Percentiles rank a stretch among this genome's conserved stretches.
These are phyloP conservation scores for Priceomyces castillae DNA, from an alignment of 805 yeast species.

Conservation along the genomic window DNA sequence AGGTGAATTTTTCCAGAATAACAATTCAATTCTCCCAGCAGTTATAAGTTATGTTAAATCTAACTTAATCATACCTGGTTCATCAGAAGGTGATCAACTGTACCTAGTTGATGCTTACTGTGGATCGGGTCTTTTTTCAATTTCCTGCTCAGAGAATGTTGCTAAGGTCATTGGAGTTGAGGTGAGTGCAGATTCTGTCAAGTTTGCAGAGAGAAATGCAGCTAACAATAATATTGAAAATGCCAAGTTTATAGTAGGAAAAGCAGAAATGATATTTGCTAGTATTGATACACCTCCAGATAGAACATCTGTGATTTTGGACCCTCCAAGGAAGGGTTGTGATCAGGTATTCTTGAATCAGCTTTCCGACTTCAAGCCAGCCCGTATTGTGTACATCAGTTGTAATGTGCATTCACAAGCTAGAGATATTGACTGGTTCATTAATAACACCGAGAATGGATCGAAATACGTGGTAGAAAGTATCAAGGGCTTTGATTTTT, in stretches of 20 bases:
- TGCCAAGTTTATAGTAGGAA: conserved; percentile 83
- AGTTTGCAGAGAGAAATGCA: conserved; percentile 83
- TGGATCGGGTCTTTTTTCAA: conserved; percentile 91
- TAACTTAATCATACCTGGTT: conserved; percentile 46
- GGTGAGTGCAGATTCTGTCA: conserved; percentile 85
- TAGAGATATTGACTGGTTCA: conserved; percentile 81
- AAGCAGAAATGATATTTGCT: conserved; percentile 86
- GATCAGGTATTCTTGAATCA: conserved; percentile 85
- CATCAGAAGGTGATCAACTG: conserved; percentile 27
- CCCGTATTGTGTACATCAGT: conserved; percentile 87
- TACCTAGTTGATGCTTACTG: conserved; percentile 93
- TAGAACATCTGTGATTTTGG: conserved; percentile 85
- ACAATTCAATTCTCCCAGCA: conserved; percentile 81
- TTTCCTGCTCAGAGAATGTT: conserved; percentile 80
- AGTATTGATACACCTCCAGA: conserved; percentile 71
- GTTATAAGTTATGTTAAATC: conserved; percentile 80
- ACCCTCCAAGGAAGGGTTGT: conserved; percentile 98
- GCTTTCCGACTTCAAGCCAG: conserved; percentile 78
- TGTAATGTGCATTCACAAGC: conserved; percentile 99
- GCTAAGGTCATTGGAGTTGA: conserved; percentile 89
- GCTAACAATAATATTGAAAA: conserved; percentile 69
- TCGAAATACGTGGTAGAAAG: conserved; percentile 68
- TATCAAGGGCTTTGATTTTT: conserved; percentile 92
- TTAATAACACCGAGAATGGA: conserved; percentile 64
- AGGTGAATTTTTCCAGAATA: conserved; percentile 95